A percentile compares a stretch with the other conserved stretches of the same genome.
These are phyloP conservation scores for Pyrenochaeta sp. DNA, from an alignment of 2,329 filamentous ascomycete genomes.

Conservation along the genomic window DNA sequence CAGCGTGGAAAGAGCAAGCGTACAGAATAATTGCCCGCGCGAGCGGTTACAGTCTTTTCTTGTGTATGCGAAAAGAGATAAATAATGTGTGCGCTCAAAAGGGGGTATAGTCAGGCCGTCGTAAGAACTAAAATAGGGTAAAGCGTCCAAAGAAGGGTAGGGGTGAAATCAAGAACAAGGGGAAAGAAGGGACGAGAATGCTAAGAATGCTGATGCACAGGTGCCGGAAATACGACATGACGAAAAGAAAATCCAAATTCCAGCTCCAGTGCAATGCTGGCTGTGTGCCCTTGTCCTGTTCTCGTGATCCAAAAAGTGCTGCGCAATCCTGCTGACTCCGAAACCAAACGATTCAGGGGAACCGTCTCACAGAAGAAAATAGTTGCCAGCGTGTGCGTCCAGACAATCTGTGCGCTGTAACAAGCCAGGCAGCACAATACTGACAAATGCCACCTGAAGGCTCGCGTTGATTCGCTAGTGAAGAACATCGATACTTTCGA, in stretches of 20 bases:
- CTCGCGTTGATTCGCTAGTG: conserved; percentile 28
- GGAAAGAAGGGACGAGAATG: conserved; percentile 30
- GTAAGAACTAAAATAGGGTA: conserved; percentile 21
- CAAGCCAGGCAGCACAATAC: conserved; percentile 14
- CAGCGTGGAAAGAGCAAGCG: conserved; percentile 23
- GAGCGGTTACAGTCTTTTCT: conserved; percentile 54
- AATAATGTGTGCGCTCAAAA: conserved; percentile 21
- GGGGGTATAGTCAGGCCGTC: conserved; percentile 46
- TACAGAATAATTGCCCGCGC: conserved; percentile 48
- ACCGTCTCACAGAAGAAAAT: conserved; percentile 19
- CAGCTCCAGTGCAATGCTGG: conserved; percentile 10
- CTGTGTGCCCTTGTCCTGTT: conserved; percentile 19
- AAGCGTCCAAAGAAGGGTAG: conserved; percentile 15
- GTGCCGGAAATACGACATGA: conserved; percentile 23
- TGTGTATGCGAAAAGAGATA: conserved; percentile 27
- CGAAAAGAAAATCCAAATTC: conserved; percentile 21
- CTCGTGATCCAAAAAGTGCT: conserved; percentile 24
- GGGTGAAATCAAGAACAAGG: conserved; percentile 6
- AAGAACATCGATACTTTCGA: conserved; percentile 40
- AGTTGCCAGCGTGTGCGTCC: conserved; percentile 19
- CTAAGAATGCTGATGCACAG: conserved; percentile 43
- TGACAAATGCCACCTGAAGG: conserved; percentile 11
- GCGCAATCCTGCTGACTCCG: conserved; percentile 26
- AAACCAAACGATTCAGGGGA: conserved; percentile 16
- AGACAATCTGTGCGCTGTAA: conserved; percentile 9